phyloP scores from a whole-genome alignment of 352 stramenopile species.

The Phytopythium kandeliae region DNA sequence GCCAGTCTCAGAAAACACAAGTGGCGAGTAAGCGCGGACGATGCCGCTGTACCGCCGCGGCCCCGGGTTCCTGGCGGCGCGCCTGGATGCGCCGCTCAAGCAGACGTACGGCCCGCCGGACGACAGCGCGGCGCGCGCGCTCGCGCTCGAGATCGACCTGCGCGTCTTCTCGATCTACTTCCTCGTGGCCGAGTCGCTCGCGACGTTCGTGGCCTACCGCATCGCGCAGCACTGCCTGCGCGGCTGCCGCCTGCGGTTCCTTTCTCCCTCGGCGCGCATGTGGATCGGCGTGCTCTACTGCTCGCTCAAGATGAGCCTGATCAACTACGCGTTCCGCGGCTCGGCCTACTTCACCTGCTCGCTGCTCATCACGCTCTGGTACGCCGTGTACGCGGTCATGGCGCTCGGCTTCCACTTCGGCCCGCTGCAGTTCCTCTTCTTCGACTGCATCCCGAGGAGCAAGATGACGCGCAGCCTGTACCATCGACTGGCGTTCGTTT shows the following conservation, averaged over 20 bases:
- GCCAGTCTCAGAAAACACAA: too few species aligned
- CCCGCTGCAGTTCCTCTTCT: constrained; percentile 75
- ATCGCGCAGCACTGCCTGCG: constrained; percentile 76
- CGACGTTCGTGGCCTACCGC: constrained; percentile 74
- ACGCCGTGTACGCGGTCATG: constrained; percentile 57
- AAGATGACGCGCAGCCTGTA: constrained; percentile 52
- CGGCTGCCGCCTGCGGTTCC: constrained; percentile 54
- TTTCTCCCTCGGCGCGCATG: constrained; percentile 55
- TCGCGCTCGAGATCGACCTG: constrained; percentile 47
- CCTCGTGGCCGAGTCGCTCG: constrained; percentile 61
- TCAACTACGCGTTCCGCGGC: constrained; percentile 77
- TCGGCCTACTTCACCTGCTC: constrained; percentile 63
- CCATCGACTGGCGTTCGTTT: constrained; percentile 30
- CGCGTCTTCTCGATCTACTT: constrained; percentile 80
- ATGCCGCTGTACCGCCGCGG: constrained; percentile 63
- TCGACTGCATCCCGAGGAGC: constrained; percentile 51
- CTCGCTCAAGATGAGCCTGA: constrained; percentile 73
- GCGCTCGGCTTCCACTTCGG: constrained; percentile 77
- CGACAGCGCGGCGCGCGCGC: constrained; percentile 22
- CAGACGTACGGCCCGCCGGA: constrained; percentile 44
- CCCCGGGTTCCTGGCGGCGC: constrained; percentile 35
- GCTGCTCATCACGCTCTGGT: constrained; percentile 57
- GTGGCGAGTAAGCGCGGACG: too few species aligned
- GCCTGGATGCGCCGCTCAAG: constrained; percentile 9
- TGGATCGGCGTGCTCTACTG: constrained; percentile 71